Evolutionary conservation across 2,329 filamentous ascomycete genomes (phyloP), one percentile per base, ranked within the genome.

Genomic region (Claviceps maximensis): DNA sequence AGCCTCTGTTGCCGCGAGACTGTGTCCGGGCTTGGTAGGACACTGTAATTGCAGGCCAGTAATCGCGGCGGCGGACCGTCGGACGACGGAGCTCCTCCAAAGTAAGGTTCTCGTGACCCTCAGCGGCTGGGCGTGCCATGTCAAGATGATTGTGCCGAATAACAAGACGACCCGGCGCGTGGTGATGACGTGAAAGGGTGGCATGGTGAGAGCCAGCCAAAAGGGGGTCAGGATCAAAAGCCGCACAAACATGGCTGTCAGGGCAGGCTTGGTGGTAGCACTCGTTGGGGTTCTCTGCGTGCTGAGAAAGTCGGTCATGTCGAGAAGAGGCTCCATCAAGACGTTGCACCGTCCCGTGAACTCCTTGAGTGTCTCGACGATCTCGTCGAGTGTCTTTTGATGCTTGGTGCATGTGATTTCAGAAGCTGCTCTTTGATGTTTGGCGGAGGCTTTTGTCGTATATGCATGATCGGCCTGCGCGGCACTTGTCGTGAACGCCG

Each of bases 301-400:
- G 55, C 87, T 93, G 27, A 98, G 76, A 63, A 96, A 96, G 66
- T 97, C 90, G 6, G 90, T 96, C 66, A 97, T 76, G 58, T 87
- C 83, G 46, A 95, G 75, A 53, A 97, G 78, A 2, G 93, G 93
- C 61, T 96, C 90, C 50, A 97, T 77, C 19, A 98, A 74, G 51
- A 95, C 85, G 67, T 96, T 95, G 69, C 93, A 96, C 49, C 93
- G 80, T 5, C 85, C 86, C 0, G 91, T 97, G 60, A 98, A 88
- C 58, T 89, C 83, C 66, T 89, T 89, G 46, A 98, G 72, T 0
- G 88, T 95, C 61, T 97, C 90, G 53, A 98, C 87, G 56, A 98
- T 98, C 71, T 98, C 93, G 66, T 98, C 93, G 51, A 98, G 71
- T 50, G 89, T 96, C 73, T 96, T 96, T 63, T 95, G 88, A 61